Base-by-base conservation (phyloP, 2,329 filamentous ascomycete genomes). In the Hymenotorrendiella dingleyae region DNA sequence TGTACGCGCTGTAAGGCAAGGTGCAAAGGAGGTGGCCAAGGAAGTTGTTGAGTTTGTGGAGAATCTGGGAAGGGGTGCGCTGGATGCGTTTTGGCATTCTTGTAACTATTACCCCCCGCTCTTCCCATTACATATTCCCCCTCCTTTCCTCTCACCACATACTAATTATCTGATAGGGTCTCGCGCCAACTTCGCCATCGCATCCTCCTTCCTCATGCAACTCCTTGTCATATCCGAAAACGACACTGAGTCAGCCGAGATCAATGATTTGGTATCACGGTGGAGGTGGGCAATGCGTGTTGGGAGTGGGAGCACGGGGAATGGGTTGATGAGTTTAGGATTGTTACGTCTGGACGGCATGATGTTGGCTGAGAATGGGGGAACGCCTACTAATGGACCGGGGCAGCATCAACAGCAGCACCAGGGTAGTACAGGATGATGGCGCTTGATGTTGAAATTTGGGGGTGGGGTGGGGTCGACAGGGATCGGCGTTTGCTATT, bases 21-120 rank as follows among this genome's bases (percentile, higher is more conserved):
- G 57, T 1, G 57, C 58, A 2, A 60, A 54, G 43, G 56, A 57
- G 32, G 60, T 57, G 40, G 57, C 55, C 0, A 59, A 56, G 20
- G 58, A 61, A 42, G 57, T 59, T 2, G 57, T 62, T 5, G 56
- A 62, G 17, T 63, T 54, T 45, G 56, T 55, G 17, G 60, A 60
- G 24, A 56, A 55, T 30, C 38, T 60, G 10, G 47, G 50, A 8
- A 36, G 52, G 27, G 58, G 56, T 1, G 52, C 53, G n/a, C 37
- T 58, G 10, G 57, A 60, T 42, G 53, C 55, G 40, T 58, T 54
- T 48, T 59, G 53, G 58, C 58, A 61, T 57, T 56, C 52, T 27
- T 60, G 55, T 57, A 50, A 46, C 46, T 30, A n/a, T 22, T 6
- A 14, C 14, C 21, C 12, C 21, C 17, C 19, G 16, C 10, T 12